phyloP scores from a whole-genome alignment of 192 early-diverging fungal genomes.

The Podila horticola region DNA sequence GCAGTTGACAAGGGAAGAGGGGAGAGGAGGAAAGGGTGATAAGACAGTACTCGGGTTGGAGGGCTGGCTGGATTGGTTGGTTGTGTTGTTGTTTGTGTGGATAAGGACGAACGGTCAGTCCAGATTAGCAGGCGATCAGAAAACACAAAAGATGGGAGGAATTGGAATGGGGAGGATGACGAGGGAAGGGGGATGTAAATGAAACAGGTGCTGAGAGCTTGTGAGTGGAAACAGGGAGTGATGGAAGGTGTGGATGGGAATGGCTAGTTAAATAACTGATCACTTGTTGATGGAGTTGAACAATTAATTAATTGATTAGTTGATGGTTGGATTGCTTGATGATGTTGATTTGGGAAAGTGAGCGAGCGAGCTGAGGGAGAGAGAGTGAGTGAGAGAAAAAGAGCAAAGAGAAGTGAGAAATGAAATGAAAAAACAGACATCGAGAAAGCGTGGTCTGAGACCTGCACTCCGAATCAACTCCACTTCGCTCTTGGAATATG shows the following conservation, averaged over 20 bases:
- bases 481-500: not conserved
- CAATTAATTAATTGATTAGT: not conserved
- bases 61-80: not conserved
- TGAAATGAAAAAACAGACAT: too few species aligned
- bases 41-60: not conserved
- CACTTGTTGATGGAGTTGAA: not conserved
- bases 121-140: conserved; percentile 3
- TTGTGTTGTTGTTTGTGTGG: not conserved
- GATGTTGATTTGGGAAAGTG: too few species aligned
- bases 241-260: not conserved
- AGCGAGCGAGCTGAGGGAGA: too few species aligned
- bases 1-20: not conserved
- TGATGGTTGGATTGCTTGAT: not conserved
- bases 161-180: not conserved
- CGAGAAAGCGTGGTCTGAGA: too few species aligned
- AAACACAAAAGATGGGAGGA: not conserved
- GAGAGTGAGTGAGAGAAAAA: too few species aligned
- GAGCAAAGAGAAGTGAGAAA: too few species aligned
- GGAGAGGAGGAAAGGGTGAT: not conserved
- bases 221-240: not conserved
- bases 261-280: not conserved
- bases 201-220: not conserved
- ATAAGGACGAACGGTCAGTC: conserved; percentile 1
- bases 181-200: not conserved
- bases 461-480: too few species aligned